A percentile compares a stretch with the other conserved stretches of the same genome.
Conservation (phyloP, 1,284 basidiomycete genomes). For the Testicularia cyperi region DNA sequence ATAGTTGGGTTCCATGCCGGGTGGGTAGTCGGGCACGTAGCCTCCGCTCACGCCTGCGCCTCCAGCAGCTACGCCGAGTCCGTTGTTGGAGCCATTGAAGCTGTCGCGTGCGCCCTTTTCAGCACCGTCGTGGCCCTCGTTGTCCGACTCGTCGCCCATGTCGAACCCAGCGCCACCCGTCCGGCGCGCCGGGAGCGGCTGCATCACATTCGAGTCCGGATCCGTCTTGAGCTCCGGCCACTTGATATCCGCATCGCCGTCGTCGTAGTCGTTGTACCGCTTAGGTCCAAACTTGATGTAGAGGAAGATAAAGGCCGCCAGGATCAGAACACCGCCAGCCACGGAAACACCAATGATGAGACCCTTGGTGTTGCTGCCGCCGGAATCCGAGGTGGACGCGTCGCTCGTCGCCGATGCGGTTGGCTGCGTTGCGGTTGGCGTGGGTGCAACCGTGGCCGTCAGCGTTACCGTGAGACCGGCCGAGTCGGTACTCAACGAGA, state of each 20-base stretch:
- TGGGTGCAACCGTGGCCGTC: conserved; percentile 9
- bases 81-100: conserved; percentile 32
- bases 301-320: conserved; percentile 47
- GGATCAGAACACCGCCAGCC: conserved; percentile 49
- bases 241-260: conserved; percentile 53
- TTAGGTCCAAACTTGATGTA: conserved; percentile 51
- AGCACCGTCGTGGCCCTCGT: conserved; percentile 19
- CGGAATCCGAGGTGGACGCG: neutral
- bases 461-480: conserved; percentile 17
- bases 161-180: conserved; percentile 58
- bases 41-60: conserved; percentile 11
- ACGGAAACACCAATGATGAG: conserved; percentile 56
- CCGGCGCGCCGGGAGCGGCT: conserved; percentile 52
- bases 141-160: conserved; percentile 55
- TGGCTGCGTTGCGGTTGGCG: conserved; percentile 2
- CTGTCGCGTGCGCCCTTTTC: conserved; percentile 36
- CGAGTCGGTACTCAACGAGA: conserved; percentile 9
- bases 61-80: too few relatives aligned
- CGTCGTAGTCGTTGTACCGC: conserved; percentile 39
- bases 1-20: conserved; percentile 15
- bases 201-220: conserved; percentile 44
- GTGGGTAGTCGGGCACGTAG: conserved; percentile 16
- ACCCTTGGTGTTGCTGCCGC: conserved; percentile 32
- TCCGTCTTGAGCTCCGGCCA: conserved; percentile 58
- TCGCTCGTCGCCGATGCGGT: conserved; percentile 1